Conservation (phyloP, 441 rosid genomes). For the Hura crepitans region DNA sequence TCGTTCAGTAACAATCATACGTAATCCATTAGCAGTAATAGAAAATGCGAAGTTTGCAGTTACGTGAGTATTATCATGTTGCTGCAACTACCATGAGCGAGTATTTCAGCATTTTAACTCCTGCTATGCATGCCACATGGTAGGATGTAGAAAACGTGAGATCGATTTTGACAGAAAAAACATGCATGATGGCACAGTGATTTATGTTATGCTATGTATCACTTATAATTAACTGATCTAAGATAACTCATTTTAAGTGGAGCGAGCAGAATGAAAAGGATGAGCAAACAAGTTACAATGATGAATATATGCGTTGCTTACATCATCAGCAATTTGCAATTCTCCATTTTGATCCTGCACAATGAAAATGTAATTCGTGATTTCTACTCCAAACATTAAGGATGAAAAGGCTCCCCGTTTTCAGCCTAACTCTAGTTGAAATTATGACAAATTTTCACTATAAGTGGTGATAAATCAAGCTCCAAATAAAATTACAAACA, state of each 20-base stretch:
- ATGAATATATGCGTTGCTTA: conserved; percentile 38
- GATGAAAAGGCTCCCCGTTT: too few species aligned
- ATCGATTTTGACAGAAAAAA: background rate
- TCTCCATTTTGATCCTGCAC: conserved; percentile 72
- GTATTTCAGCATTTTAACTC: background rate
- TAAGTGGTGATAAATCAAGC: too few species aligned
- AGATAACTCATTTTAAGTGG: background rate
- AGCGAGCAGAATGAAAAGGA: background rate
- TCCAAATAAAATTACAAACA: too few species aligned
- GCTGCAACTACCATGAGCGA: background rate
- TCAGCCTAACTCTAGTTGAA: too few species aligned
- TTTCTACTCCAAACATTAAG: background rate
- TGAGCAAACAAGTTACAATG: background rate
- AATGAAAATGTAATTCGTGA: conserved; percentile 25
- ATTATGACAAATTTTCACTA: too few species aligned
- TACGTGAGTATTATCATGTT: background rate
- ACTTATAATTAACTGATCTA: too few species aligned
- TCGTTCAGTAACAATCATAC: background rate
- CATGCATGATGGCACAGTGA: background rate
- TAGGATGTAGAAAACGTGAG: background rate
- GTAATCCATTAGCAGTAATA: background rate
- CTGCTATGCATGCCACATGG: background rate
- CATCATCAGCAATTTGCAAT: conserved; percentile 88
- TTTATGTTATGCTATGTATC: background rate
- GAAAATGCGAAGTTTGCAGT: background rate